Conservation (phyloP, 2,329 filamentous ascomycete genomes). For the Sporothrix globosa region DNA sequence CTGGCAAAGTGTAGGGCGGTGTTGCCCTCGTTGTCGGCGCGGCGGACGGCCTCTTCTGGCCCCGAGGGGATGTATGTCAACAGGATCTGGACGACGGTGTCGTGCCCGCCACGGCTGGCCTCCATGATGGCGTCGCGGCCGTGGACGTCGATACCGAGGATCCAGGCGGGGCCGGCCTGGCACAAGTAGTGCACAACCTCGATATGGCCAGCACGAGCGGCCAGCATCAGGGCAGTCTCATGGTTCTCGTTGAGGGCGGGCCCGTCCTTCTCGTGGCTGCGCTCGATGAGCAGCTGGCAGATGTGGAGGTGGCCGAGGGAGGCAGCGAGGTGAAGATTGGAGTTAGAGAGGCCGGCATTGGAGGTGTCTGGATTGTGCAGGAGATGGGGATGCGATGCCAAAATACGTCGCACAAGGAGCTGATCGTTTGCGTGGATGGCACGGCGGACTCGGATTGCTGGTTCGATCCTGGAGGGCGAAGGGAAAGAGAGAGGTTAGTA, state of each 20-base stretch:
- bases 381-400: slow-evolving; percentile 69
- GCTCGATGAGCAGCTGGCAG: slow-evolving; percentile 69
- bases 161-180: slow-evolving; percentile 63
- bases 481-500: neutral
- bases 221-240: slow-evolving; percentile 81
- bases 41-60: slow-evolving; percentile 56
- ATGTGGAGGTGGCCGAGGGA: slow-evolving; percentile 71
- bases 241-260: slow-evolving; percentile 78
- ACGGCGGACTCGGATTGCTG: slow-evolving; percentile 74
- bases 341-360: slow-evolving; percentile 71
- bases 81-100: slow-evolving; percentile 66
- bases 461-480: slow-evolving; percentile 65
- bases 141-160: slow-evolving; percentile 66
- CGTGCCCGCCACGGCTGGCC: slow-evolving; percentile 62
- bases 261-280: slow-evolving; percentile 71
- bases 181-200: slow-evolving; percentile 74
- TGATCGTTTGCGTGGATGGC: slow-evolving; percentile 77
- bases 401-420: slow-evolving; percentile 74
- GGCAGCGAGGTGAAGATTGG: slow-evolving; percentile 79
- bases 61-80: slow-evolving; percentile 64
- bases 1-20: slow-evolving; percentile 86
- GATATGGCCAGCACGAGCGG: slow-evolving; percentile 68
- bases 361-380: slow-evolving; percentile 79
- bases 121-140: slow-evolving; percentile 76
- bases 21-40: slow-evolving; percentile 73